Evolutionary conservation across 1,284 basidiomycete genomes (phyloP), one percentile per base, ranked within the genome.

Genomic region (Vanrija sp.): DNA sequence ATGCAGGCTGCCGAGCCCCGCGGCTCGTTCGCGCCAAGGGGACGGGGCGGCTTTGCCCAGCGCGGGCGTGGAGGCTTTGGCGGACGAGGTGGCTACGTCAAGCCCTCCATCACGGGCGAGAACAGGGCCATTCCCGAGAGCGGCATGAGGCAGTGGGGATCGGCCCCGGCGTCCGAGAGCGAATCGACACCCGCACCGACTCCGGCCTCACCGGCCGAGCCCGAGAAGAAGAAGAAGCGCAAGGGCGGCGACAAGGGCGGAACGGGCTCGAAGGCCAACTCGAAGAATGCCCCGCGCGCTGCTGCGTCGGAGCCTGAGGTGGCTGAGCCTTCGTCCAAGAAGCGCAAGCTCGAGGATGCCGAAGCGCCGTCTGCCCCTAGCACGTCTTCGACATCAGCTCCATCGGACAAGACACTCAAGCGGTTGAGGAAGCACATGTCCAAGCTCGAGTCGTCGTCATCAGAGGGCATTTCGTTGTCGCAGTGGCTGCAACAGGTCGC

Each of bases 211-310:
- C 52, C 25, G 5, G 49, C 42, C 12, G 47, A 47, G 5, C 39
- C 42, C 2, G 47, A 43, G 39, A 64, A 68, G 52, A 64, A 71
- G 61, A 72, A 67, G 57, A 67, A 67, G 64, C 70, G 66, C 50
- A 74, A 72, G 63, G 71, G 72, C 34, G 34, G 34, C 18, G 75
- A 77, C 58, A 77, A 77, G 59, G 73, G 73, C 21, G 75, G 75
- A 3, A 73, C 72, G 1, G 75, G 75, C 2, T 44, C 64, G 6
- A 71, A 71, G 50, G 75, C 75, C 21, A 75, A 76, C 57, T 70
- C 50, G 71, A 64, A 63, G 28, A 14, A 42, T 8, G 48, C 21
- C 15, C 42, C 8, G 48, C 21, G 12, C 53, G 15, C 28, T 28
- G 1, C 28, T 3, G 38, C 16, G 42, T 53, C 54, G 46, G 66